These are phyloP conservation scores for Suillus subalutaceus DNA, from an alignment of 768 basidiomycete genomes.

Conservation along the genomic window DNA sequence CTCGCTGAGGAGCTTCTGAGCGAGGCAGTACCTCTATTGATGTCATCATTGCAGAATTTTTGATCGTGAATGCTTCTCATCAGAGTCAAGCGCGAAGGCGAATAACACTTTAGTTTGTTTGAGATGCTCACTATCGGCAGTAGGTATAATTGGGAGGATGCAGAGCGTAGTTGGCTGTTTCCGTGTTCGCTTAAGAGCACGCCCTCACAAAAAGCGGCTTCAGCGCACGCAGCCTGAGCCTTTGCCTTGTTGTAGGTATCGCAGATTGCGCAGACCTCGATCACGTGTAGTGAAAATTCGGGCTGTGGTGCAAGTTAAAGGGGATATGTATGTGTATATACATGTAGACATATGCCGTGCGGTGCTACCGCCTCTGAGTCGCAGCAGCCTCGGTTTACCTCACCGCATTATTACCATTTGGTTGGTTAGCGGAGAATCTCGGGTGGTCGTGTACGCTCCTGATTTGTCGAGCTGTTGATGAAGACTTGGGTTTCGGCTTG, in stretches of 20 bases:
- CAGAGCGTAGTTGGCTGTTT: constrained; percentile 36
- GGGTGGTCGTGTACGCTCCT: constrained; percentile 9
- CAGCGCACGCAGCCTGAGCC: constrained; percentile 55
- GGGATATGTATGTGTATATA: not conserved
- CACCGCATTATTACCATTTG: constrained; percentile 24
- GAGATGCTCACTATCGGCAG: no score
- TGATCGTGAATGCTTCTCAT: no score
- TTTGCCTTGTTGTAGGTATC: constrained; percentile 47
- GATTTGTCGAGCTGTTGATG: constrained; percentile 26
- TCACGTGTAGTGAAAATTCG: constrained; percentile 40
- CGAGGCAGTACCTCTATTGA: no score
- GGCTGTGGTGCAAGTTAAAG: constrained; percentile 3
- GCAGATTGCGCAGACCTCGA: constrained; percentile 51
- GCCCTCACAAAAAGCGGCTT: constrained; percentile 51
- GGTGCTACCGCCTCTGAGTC: constrained; percentile 44
- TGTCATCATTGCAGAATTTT: no score
- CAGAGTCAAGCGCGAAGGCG: no score
- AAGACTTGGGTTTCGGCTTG: constrained; percentile 36
- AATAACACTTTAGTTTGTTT: no score
- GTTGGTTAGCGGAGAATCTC: not conserved
- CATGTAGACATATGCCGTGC: constrained; percentile 22
- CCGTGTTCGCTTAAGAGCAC: constrained; percentile 59
- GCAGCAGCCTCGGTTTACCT: constrained; percentile 47
- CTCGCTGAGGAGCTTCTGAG: no score
- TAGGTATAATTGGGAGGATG: no score